A percentile compares a stretch with the other conserved stretches of the same genome.
Evolutionary conservation across 768 basidiomycete genomes (phyloP).

Genomic region (Basidioascus undulatus): DNA sequence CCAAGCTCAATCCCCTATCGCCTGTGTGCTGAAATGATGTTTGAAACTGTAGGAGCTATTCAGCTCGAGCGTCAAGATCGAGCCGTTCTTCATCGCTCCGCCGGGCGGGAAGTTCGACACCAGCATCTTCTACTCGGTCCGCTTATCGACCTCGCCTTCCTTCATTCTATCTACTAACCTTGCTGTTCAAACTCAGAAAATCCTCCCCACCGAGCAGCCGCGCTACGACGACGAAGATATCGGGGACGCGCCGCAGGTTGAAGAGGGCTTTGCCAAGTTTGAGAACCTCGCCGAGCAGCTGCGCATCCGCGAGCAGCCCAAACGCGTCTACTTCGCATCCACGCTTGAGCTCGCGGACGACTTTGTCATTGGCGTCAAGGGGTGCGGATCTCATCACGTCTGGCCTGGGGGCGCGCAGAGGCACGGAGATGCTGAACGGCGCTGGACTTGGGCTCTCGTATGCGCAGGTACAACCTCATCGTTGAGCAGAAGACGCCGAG

Average conservation of each 20-base stretch:
- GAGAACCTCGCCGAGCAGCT: slow-evolving; percentile 24
- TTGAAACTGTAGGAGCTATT: too few relatives aligned
- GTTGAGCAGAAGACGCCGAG: slow-evolving; percentile 65
- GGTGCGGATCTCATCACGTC: slow-evolving; percentile 12
- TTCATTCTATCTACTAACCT: too few relatives aligned
- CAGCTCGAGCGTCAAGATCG: slow-evolving; percentile 51
- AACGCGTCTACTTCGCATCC: slow-evolving; percentile 56
- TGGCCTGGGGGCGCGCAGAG: neutral
- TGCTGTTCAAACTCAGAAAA: too few relatives aligned
- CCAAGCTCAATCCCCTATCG: too few relatives aligned
- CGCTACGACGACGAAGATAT: slow-evolving; percentile 30
- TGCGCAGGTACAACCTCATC: slow-evolving; percentile 53
- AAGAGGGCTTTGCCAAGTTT: slow-evolving; percentile 38
- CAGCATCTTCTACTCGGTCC: slow-evolving; percentile 52
- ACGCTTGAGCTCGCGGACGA: slow-evolving; percentile 31
- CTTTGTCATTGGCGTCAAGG: slow-evolving; percentile 19
- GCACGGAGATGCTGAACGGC: neutral
- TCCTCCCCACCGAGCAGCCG: too few relatives aligned
- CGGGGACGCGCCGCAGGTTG: slow-evolving; percentile 32
- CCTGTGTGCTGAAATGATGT: too few relatives aligned
- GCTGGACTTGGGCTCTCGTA: too few relatives aligned
- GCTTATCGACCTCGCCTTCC: neutral
- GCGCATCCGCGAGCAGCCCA: slow-evolving; percentile 58
- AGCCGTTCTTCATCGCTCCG: slow-evolving; percentile 71
- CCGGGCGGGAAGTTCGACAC: slow-evolving; percentile 42